Evolutionary conservation across 345 rosid species (phyloP).

Genomic region (Eucalyptus lansdowneana): DNA sequence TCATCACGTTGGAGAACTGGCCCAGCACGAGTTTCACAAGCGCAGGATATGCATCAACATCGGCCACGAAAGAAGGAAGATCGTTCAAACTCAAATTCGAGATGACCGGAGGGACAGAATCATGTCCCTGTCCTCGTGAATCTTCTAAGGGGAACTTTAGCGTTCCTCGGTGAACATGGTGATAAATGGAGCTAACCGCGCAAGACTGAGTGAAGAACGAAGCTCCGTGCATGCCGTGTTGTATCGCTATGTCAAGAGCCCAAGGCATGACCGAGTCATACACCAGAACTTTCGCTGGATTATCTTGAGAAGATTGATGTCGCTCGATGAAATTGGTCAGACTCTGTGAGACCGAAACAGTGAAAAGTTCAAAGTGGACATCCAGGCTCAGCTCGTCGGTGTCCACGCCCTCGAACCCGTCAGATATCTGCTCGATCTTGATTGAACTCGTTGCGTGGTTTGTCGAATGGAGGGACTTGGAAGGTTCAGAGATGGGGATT

Average conservation of each 20-base stretch:
- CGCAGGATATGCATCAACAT: not conserved
- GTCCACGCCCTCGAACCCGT: not conserved
- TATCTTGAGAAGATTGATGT: not conserved
- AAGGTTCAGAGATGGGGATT: not conserved
- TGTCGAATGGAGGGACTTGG: not conserved
- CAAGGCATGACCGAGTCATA: conserved; percentile 16
- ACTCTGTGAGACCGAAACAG: not conserved
- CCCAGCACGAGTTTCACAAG: not conserved
- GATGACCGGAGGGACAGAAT: not conserved
- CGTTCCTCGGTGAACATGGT: not conserved
- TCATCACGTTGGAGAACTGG: not conserved
- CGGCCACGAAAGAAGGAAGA: not conserved
- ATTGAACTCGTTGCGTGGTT: not conserved
- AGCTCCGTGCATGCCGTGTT: not conserved
- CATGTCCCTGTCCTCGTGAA: not conserved
- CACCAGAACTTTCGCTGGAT: conserved; percentile 1
- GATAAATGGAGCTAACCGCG: conserved; percentile 2
- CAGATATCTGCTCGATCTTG: not conserved
- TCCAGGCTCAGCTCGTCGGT: not conserved
- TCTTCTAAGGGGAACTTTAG: not conserved
- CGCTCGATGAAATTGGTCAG: not conserved
- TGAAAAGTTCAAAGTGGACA: not conserved
- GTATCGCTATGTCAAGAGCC: conserved; percentile 8
- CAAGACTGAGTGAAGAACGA: conserved; percentile 14
- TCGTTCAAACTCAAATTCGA: not conserved